Conservation (phyloP, 1,139 yeast species). For the Saccharomyces pastorianus region DNA sequence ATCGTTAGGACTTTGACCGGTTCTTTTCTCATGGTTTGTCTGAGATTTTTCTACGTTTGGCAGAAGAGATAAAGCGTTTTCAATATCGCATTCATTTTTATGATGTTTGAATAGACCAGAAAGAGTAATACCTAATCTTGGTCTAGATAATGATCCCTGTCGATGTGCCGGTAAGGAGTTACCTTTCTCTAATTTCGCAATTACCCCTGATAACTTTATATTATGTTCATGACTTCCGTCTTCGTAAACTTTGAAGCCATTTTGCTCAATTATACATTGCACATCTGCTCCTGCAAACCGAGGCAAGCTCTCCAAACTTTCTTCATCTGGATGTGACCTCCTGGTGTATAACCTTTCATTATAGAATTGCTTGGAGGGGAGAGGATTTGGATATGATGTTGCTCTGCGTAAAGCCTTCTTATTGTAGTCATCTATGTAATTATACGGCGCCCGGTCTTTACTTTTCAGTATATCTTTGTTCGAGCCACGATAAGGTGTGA, state of each 20-base stretch:
- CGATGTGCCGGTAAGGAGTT: constrained; percentile 3
- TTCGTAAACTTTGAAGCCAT: constrained; percentile 12
- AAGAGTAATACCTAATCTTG: constrained; percentile 12
- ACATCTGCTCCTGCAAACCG: neutral
- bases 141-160: constrained; percentile 12
- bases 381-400: neutral
- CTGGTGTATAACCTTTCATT: neutral
- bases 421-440: neutral
- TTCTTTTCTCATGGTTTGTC: constrained; percentile 9
- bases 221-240: constrained; percentile 16
- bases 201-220: constrained; percentile 7
- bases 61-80: constrained; percentile 21
- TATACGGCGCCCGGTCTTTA: neutral
- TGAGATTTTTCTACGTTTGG: constrained; percentile 11
- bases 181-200: constrained; percentile 2
- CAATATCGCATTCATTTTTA: constrained; percentile 19
- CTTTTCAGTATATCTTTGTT: neutral
- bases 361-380: neutral
- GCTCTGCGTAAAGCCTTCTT: neutral
- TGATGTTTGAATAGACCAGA: constrained; percentile 22
- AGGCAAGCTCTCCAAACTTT: constrained; percentile 1
- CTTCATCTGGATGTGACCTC: constrained; percentile 2
- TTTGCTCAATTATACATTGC: constrained; percentile 8
- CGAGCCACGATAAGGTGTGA: neutral
- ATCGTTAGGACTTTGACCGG: constrained; percentile 20